Conservation (phyloP, 306 rosid species). For the Hippophae gyantsensis region DNA sequence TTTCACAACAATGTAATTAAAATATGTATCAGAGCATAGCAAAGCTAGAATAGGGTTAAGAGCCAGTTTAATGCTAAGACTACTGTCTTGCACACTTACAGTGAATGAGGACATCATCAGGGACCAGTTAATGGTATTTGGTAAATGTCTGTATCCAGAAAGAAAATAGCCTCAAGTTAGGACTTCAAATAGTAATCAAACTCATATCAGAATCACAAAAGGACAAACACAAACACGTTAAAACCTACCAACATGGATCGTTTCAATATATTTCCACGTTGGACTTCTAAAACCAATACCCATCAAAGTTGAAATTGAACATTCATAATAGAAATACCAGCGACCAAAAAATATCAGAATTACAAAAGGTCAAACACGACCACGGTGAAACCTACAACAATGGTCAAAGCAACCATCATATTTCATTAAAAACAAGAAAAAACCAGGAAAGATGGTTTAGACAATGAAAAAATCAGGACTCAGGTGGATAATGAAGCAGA, state of each 20-base stretch:
- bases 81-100: slow-evolving; percentile 31
- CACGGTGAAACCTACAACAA: background rate
- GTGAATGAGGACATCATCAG: slow-evolving; percentile 78
- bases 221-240: background rate
- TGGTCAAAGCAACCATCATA: slow-evolving; percentile 6
- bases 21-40: background rate
- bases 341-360: no score
- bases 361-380: no score
- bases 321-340: no score
- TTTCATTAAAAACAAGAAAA: background rate
- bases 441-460: background rate
- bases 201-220: background rate
- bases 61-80: background rate
- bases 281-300: no score
- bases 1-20: slow-evolving; percentile 19
- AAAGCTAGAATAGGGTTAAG: background rate
- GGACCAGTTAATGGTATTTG: slow-evolving; percentile 70
- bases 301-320: no score
- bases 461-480: background rate
- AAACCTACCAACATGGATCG: no score
- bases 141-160: slow-evolving; percentile 44
- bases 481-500: background rate
- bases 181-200: background rate
- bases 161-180: slow-evolving; percentile 1
- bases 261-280: no score